Base-by-base conservation (phyloP, 768 basidiomycete genomes). In the Aureoboletus auriporus region DNA sequence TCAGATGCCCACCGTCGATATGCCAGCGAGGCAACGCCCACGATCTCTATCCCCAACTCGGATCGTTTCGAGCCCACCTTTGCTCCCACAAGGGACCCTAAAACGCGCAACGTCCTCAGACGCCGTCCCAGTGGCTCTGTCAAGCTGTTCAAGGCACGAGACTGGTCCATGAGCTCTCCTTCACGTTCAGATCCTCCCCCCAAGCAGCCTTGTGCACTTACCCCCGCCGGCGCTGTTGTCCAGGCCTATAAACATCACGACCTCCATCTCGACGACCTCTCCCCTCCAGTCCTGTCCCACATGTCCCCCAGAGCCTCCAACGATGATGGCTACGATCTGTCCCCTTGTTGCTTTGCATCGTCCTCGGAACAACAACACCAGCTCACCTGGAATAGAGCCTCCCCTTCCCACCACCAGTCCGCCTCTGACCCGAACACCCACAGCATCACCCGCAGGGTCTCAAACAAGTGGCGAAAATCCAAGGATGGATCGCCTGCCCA, bases 161-260 rank as follows among this genome's bases (percentile, higher is more conserved):
- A 60, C 9, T 48, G 55, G 13, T 47, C 44, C 23, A 53, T 44
- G 47, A 53, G 44, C 16, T 54, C 11, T 10, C 35, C 53, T 41
- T 30, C 51, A 9, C 45, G 12, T 27, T 31, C 50, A 14, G 17
- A 9, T 17, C 45, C 29, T 11, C 35, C 12, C 6, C 38, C 6
- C 23, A 17, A 27, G 6, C 1, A 26, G 4, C 12, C 50, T 46
- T 44, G 48, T 28, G 26, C 59, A 7, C 63, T 77, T 20, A 78
- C 78, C 1, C 75, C 78, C 2, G 75, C 76, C 0, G 67, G 71
- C 1, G 72, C 71, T 1, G 71, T 79, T 31, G 74, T 66, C 3
- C 70, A 70, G 31, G 75, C 76, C 9, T 79, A 79, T 58, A 77
- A 75, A 58, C 70, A 71, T 39, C 76, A 74, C 44, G 69, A 70